Evolutionary conservation across 2,329 filamentous ascomycete genomes (phyloP).

Genomic region (Talaromyces marneffei): DNA sequence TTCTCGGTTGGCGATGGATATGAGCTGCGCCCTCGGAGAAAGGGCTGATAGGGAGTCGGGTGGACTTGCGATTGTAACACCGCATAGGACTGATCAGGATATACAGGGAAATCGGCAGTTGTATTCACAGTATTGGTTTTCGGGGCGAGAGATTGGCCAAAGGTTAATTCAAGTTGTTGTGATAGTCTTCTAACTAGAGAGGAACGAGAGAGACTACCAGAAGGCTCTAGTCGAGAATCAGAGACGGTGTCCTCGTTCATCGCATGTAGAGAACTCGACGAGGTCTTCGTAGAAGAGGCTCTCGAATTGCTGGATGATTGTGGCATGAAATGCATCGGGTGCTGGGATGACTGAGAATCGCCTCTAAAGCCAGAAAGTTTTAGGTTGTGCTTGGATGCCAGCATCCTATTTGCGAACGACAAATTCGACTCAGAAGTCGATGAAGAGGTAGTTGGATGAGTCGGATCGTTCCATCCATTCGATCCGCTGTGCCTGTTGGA

Average conservation of each 20-base stretch:
- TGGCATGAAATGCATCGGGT: conserved; percentile 28
- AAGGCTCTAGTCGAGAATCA: conserved; percentile 31
- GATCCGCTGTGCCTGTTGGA: not conserved
- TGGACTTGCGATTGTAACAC: conserved; percentile 41
- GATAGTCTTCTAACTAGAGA: conserved; percentile 25
- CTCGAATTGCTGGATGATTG: conserved; percentile 32
- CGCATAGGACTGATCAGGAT: conserved; percentile 46
- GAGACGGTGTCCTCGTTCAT: conserved; percentile 35
- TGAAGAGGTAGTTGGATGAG: conserved; percentile 5
- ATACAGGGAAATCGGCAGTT: conserved; percentile 38
- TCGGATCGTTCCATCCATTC: not conserved
- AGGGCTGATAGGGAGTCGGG: conserved; percentile 32
- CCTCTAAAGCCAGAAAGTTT: conserved; percentile 3
- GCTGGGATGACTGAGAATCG: conserved; percentile 14
- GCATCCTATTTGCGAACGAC: conserved; percentile 15
- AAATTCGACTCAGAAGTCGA: conserved; percentile 7
- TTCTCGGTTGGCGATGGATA: conserved; percentile 36
- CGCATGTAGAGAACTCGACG: conserved; percentile 39
- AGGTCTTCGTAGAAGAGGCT: conserved; percentile 35
- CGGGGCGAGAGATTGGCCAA: conserved; percentile 12
- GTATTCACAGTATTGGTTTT: conserved; percentile 18
- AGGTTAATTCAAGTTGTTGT: conserved; percentile 20
- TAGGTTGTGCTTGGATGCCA: conserved; percentile 12
- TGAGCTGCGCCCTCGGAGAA: conserved; percentile 40
- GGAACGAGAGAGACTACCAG: conserved; percentile 19